These are phyloP conservation scores for Ascoidea asiatica DNA, from an alignment of 805 yeast species.

Conservation along the genomic window DNA sequence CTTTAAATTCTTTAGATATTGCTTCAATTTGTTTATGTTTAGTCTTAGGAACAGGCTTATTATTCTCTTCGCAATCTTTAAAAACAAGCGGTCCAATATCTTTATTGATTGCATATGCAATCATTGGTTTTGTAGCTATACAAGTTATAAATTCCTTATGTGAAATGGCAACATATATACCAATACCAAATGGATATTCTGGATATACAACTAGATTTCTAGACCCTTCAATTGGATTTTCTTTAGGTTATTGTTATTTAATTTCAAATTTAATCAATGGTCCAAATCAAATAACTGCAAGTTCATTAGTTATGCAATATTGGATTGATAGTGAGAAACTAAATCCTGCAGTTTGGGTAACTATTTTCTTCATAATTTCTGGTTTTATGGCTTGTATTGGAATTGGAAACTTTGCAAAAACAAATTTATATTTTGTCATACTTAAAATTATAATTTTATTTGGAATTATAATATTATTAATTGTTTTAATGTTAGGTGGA, in stretches of 20 bases:
- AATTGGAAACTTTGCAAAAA: conserved; percentile 31
- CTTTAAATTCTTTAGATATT: conserved; percentile 1
- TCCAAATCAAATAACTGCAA: conserved; percentile 40
- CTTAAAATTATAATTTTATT: conserved; percentile 24
- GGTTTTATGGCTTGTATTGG: conserved; percentile 37
- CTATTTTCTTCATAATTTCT: conserved; percentile 32
- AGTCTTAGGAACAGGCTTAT: conserved; percentile 58
- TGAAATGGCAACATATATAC: conserved; percentile 71
- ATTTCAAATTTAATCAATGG: conserved; percentile 37
- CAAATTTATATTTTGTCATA: conserved; percentile 23
- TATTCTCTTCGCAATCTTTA: conserved; percentile 46
- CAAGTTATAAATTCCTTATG: conserved; percentile 30
- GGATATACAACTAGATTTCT: conserved; percentile 48
- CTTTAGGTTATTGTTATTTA: conserved; percentile 45
- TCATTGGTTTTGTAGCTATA: conserved; percentile 3
- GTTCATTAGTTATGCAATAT: conserved; percentile 36
- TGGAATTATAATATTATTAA: conserved; percentile 23
- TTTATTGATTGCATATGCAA: conserved; percentile 40
- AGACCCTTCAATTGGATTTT: conserved; percentile 50
- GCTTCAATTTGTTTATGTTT: conserved; percentile 8
- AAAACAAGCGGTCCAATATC: conserved; percentile 58
- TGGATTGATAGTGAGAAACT: conserved; percentile 29
- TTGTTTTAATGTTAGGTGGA: conserved; percentile 29
- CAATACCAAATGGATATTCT: conserved; percentile 51
- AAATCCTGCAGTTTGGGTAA: conserved; percentile 35